phyloP scores from a whole-genome alignment of 371 early-diverging fungal species.

The Apophysomyces ossiformis region DNA sequence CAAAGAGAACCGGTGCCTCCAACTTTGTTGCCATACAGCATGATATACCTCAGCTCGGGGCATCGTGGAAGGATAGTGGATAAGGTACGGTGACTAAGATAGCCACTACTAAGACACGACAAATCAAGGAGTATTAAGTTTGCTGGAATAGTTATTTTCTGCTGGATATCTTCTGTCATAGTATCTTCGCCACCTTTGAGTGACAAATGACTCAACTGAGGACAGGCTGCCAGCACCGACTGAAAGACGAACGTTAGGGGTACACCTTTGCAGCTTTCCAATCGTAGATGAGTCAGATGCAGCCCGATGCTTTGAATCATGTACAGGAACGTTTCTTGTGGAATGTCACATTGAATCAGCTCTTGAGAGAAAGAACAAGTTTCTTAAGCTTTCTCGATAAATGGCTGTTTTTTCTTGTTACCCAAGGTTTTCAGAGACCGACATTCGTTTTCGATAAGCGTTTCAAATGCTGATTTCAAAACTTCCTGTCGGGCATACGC shows the following conservation, averaged over 20 bases:
- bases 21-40: slow-evolving; percentile 1
- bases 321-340: neutral
- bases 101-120: neutral
- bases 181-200: neutral
- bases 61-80: slow-evolving; percentile 1
- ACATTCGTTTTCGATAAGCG: neutral
- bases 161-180: neutral
- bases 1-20: neutral
- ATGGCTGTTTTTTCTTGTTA: neutral
- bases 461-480: neutral
- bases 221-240: neutral
- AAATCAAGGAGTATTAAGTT: neutral
- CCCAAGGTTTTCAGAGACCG: slow-evolving; percentile 3
- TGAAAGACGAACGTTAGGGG: neutral
- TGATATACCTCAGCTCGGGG: neutral
- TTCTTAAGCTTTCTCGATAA: neutral
- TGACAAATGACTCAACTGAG: neutral
- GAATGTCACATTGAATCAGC: neutral
- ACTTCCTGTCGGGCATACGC: slow-evolving; percentile 1
- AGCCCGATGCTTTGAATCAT: neutral
- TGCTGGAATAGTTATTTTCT: neutral
- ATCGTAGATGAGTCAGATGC: neutral
- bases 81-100: neutral
- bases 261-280: neutral
- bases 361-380: neutral